Base-by-base conservation (phyloP, 2,329 filamentous ascomycete genomes). In the Ophiocordyceps unilateralis region DNA sequence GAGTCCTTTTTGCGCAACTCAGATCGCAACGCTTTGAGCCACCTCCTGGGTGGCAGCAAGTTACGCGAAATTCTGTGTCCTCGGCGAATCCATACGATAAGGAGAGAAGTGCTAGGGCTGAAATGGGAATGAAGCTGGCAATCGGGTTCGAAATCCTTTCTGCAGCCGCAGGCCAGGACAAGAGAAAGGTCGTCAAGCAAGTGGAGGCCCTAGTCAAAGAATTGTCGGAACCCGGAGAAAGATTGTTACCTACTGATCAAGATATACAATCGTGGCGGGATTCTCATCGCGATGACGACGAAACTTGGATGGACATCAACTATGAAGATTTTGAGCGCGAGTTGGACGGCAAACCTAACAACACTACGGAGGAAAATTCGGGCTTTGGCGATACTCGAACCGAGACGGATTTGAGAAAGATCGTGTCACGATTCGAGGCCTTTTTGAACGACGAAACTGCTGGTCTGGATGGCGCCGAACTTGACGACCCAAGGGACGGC, bases 71-170 rank as follows among this genome's bases (percentile, higher is more conserved):
- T 15, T 19, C 22, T 22, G 26, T 36, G 21, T 41, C 3, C 17
- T 14, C 41, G 34, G 46, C 19, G 44, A 43, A 3, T 5, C 39
- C 43, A 9, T 50, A 50, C 14, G 22, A 46, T 6, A 48, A 50
- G 5, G 53, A 47, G 24, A 44, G 44, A 2, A 37, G 44, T 17
- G 46, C 53, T 12, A 62, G 65, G n/a, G 49, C 72, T 2, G 81
- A 89, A 44, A 65, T 83, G 36, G 88, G 88, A 11, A 89, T 95
- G 80, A 96, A 96, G 57, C 62, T 96, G 10, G 74, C 85, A 0
- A 87, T 81, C 51, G 91, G 89, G 0, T 87, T 94, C 53, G 89
- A 98, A 60, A 91, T 96, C 72, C 69, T 96, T 41, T 63, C 86
- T 0, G 65, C 67, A 10, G 76, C 83, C 50, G 71, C 77, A 1